Evolutionary conservation across 2,329 filamentous ascomycete species (phyloP), one percentile per base, ranked within the genome.

Genomic region (Aureobasidium namibiae): DNA sequence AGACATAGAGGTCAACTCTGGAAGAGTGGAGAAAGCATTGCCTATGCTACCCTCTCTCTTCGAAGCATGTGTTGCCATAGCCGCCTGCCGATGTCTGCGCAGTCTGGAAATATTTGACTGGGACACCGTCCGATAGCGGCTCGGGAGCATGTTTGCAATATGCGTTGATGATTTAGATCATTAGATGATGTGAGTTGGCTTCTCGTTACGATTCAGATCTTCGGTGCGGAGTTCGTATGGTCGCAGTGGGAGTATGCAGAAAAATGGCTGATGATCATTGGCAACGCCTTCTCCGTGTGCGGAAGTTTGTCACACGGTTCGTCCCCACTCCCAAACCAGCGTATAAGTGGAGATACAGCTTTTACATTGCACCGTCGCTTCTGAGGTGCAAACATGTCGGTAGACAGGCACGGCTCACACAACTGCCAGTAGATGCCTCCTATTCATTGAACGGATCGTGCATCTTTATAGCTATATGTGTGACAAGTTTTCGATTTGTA

Each of bases 31-130:
- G 60, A 80, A 79, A 0, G 77, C 76, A 64, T 78, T 76, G 1
- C 75, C 78, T 26, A 79, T 79, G 58, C 79, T 75, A 48, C 76
- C 76, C 34, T 73, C 74, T 52, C 75, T 72, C 63, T 76, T 78
- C 29, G 50, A 42, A 59, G 86, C 89, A 71, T 90, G 36, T 16
- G 56, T 59, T 41, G 56, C 56, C 56, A 59, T 59, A 4, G 23
- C 6, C 24, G n/a, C 56, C 6, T 24, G 54, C 6, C 14, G 52
- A 36, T 29, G 36, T 36, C 9, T 34, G 29, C 18, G 38, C 29
- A 39, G 21, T 23, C 16, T 21, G 8, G 26, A 26, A 3, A 16
- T 16, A 16, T 31, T 29, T 3, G 16, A 48, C 33, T 23, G 54
- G 14, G 31, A 21, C 18, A 14, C 34, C 11, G 42, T 21, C 33